Conservation (phyloP, 2,329 filamentous ascomycete genomes). For the Aspergillus fructus region DNA sequence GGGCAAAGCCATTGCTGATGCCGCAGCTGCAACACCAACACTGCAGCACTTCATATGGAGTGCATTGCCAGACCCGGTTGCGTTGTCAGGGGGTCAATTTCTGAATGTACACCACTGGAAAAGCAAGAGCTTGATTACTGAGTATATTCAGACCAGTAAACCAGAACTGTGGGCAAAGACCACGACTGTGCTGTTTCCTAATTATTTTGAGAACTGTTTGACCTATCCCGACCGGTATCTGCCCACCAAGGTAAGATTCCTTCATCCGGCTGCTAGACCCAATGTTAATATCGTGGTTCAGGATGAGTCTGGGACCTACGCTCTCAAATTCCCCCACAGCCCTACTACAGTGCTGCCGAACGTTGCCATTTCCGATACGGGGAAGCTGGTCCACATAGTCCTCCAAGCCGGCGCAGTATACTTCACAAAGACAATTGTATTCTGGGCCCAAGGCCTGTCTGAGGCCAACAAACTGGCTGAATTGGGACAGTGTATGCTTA, state of each 20-base stretch:
- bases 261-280: background rate
- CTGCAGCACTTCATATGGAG: slow-evolving; percentile 15
- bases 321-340: background rate
- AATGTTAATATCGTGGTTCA: background rate
- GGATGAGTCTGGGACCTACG: background rate
- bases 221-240: slow-evolving; percentile 9
- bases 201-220: slow-evolving; percentile 15
- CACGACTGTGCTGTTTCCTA: background rate
- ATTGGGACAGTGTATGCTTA: background rate
- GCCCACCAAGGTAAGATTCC: background rate
- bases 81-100: slow-evolving; percentile 5
- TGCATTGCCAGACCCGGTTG: slow-evolving; percentile 10
- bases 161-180: slow-evolving; percentile 12
- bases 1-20: slow-evolving; percentile 12
- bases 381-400: background rate
- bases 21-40: slow-evolving; percentile 3
- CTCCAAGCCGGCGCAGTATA: slow-evolving; percentile 1
- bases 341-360: background rate
- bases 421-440: slow-evolving; percentile 11
- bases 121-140: background rate
- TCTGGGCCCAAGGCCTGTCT: slow-evolving; percentile 8
- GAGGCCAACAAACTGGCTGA: slow-evolving; percentile 14
- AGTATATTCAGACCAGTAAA: background rate
- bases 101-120: slow-evolving; percentile 6
- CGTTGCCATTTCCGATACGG: background rate